phyloP scores from a whole-genome alignment of 2,329 filamentous ascomycete species.

The Nannizzia gypsea region DNA sequence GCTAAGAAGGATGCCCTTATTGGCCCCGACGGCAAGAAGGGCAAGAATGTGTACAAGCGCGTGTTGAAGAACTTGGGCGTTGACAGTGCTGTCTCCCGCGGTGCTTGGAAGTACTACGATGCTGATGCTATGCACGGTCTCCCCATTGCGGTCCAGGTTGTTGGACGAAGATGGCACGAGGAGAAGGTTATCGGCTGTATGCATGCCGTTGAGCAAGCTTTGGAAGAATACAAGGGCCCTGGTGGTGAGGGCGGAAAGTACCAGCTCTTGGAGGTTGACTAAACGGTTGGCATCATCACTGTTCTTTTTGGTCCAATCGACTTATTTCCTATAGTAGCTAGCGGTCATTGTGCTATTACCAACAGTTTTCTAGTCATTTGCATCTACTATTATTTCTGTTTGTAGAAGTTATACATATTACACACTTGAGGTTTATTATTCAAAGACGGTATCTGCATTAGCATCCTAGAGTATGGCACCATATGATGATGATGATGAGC shows the following conservation, averaged over 20 bases:
- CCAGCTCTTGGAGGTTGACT: slow-evolving; percentile 29
- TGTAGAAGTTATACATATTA: neutral
- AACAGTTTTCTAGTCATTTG: neutral
- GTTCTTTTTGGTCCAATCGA: neutral
- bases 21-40: slow-evolving; percentile 33
- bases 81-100: slow-evolving; percentile 66
- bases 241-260: slow-evolving; percentile 27
- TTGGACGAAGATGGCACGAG: slow-evolving; percentile 68
- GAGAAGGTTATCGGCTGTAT: slow-evolving; percentile 78
- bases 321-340: neutral
- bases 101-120: slow-evolving; percentile 80
- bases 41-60: slow-evolving; percentile 34
- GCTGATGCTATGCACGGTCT: slow-evolving; percentile 72
- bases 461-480: neutral
- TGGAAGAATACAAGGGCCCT: slow-evolving; percentile 40
- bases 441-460: neutral
- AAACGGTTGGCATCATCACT: neutral
- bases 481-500: neutral
- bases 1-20: slow-evolving; percentile 53
- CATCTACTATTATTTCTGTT: neutral
- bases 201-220: slow-evolving; percentile 62
- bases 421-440: neutral
- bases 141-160: slow-evolving; percentile 74
- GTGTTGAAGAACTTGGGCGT: slow-evolving; percentile 27
- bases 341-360: neutral